Evolutionary conservation across 371 early-diverging fungal species (phyloP), one percentile per base, ranked within the genome.

Genomic region (Mucor circinelloides): DNA sequence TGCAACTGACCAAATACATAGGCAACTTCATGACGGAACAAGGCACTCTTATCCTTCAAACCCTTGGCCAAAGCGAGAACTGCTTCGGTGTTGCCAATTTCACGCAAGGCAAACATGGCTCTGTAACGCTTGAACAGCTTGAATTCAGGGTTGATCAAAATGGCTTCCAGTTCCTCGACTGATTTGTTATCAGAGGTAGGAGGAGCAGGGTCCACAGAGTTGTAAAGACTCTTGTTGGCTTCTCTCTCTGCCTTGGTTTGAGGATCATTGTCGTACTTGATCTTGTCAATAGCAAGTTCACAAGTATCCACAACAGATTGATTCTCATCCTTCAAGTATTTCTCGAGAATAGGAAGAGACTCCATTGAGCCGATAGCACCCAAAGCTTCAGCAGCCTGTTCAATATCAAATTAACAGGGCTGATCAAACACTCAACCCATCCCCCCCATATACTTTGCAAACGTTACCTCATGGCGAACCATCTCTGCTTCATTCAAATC

Each of bases 1-100:
- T 96, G 95, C 89, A 99, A 88, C 77, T 99, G 99, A 46, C 99
- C 99, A 86, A 99, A 97, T 5, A 99, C 95, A 80, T 96, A 99
- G 40, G 97, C 95, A 64, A 90, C 79, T 81, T 99, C 99, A 75
- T 99, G 99, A 65, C 99, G 63, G 38, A 62, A 62, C 12, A 62
- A 30, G 52, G 63, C 63, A 38, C 90, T 93, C 0, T 83, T 83
- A 60, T 91, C 94, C 50, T 89, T 83, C 65, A 99, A 90, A 10
- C 97, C 99, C 68, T 91, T 88, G 0, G 93, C 94, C 34, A 99
- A 78, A 1, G 94, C 92, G 65, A 92, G 76, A 0, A 98, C 96
- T 1, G 97, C 89, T 64, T 94, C 95, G 40, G 85, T 85, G 6
- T 85, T 91, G 44, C 93, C 93, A 13, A 93, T 87, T 74, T 99